These are phyloP conservation scores for Magnusiomyces sp. DNA, from an alignment of 1,139 yeast genomes.

Conservation along the genomic window DNA sequence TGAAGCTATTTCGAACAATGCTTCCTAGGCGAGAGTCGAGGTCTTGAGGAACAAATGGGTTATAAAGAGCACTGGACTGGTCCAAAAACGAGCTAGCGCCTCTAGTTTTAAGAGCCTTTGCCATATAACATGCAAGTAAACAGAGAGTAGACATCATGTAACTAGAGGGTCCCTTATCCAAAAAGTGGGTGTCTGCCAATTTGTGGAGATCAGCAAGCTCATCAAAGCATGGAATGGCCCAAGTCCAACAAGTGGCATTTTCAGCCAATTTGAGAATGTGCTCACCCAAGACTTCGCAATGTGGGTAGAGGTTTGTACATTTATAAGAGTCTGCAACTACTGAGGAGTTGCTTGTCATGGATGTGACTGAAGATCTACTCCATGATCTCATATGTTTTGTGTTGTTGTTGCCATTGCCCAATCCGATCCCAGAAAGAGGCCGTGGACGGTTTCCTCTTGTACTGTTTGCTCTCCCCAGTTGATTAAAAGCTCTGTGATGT, in stretches of 20 bases:
- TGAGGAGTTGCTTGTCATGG: neutral
- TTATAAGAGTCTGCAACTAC: neutral
- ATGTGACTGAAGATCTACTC: conserved; percentile 1
- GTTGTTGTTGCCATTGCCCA: neutral
- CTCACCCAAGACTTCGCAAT: conserved; percentile 11
- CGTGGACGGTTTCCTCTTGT: conserved; percentile 1
- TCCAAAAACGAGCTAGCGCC: too few species aligned
- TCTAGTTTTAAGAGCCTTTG: neutral
- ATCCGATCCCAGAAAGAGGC: conserved; percentile 1
- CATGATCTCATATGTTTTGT: neutral
- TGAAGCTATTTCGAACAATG: too few species aligned
- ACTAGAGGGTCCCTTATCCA: conserved; percentile 1
- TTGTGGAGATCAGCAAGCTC: conserved; percentile 8
- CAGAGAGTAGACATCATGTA: conserved; percentile 1
- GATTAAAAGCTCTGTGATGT: neutral
- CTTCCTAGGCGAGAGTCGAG: too few species aligned
- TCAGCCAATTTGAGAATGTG: conserved; percentile 11
- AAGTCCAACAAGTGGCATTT: conserved; percentile 13
- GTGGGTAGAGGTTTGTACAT: neutral
- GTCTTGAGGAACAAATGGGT: too few species aligned
- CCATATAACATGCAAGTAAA: conserved; percentile 5
- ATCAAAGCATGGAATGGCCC: conserved; percentile 10
- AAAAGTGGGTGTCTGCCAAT: neutral
- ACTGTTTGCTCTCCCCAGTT: neutral
- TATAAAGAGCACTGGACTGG: too few species aligned